Percentiles rank a stretch among this genome's conserved stretches.
phyloP scores from a whole-genome alignment of 2,329 filamentous ascomycete species.

The Nothophaeocryptopus gaeumannii region DNA sequence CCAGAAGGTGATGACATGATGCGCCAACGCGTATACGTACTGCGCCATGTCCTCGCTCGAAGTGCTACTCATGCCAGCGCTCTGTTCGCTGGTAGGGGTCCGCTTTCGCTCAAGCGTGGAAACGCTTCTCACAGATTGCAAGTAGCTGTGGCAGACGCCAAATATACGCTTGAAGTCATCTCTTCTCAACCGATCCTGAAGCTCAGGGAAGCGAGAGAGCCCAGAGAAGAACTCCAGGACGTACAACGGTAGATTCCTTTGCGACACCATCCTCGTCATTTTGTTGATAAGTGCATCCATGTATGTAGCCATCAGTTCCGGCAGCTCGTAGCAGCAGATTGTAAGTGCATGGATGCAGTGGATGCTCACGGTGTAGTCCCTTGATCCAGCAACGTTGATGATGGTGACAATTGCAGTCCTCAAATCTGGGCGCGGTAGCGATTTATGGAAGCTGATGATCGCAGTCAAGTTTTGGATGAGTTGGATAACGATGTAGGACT shows the following conservation, averaged over 20 bases:
- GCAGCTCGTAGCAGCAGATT: conserved; percentile 92
- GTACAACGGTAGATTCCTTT: conserved; percentile 85
- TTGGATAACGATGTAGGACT: conserved; percentile 83
- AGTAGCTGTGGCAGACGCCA: conserved; percentile 88
- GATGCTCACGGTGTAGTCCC: conserved; percentile 66
- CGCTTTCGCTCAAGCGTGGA: conserved; percentile 23
- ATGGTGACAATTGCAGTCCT: conserved; percentile 83
- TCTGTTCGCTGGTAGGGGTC: conserved; percentile 28
- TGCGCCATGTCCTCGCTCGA: conserved; percentile 35
- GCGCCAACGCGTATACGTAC: conserved; percentile 90
- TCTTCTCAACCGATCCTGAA: conserved; percentile 49
- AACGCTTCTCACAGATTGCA: conserved; percentile 73
- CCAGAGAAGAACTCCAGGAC: conserved; percentile 94
- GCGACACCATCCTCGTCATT: conserved; percentile 95
- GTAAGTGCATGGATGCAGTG: conserved; percentile 92
- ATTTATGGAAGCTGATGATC: conserved; percentile 83
- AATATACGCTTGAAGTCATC: conserved; percentile 94
- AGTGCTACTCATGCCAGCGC: conserved; percentile 23
- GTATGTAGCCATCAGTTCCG: conserved; percentile 79
- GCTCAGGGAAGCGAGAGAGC: conserved; percentile 75
- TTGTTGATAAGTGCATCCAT: conserved; percentile 83
- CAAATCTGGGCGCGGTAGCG: conserved; percentile 79
- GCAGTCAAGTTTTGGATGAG: conserved; percentile 84
- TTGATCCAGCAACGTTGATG: conserved; percentile 66
- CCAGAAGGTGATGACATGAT: conserved; percentile 96